These are phyloP conservation scores for Gnomoniopsis smithogilvyi DNA, from an alignment of 2,329 filamentous ascomycete species.

Conservation along the genomic window DNA sequence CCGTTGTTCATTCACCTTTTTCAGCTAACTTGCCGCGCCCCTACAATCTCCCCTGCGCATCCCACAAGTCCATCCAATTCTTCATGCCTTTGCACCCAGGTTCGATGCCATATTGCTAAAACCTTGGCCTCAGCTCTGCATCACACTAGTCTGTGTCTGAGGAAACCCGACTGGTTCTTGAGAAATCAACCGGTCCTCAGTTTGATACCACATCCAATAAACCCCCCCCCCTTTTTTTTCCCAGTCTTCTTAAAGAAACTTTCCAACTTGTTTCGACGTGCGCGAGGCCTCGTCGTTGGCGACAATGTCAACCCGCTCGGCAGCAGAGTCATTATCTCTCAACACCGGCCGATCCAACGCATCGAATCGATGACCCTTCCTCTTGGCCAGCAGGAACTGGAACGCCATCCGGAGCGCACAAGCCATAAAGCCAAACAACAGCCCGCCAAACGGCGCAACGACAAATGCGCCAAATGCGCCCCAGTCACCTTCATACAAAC, in stretches of 20 bases:
- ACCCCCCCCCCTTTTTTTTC: neutral
- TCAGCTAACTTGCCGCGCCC: no score
- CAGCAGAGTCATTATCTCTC: constrained; percentile 7
- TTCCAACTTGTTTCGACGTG: constrained; percentile 40
- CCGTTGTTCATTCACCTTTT: no score
- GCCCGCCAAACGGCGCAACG: constrained; percentile 70
- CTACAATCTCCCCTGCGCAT: no score
- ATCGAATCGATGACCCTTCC: constrained; percentile 60
- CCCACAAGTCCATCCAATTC: no score
- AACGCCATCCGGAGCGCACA: constrained; percentile 56
- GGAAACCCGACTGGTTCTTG: neutral
- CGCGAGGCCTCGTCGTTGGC: constrained; percentile 24
- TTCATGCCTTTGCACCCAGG: no score
- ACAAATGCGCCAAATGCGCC: constrained; percentile 80
- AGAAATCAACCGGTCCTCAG: neutral
- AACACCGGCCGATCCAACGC: constrained; percentile 58
- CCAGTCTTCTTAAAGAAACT: constrained; percentile 46
- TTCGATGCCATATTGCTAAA: neutral
- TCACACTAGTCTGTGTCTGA: neutral
- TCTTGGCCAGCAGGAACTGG: constrained; percentile 56
- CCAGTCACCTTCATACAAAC: constrained; percentile 77
- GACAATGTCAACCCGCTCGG: constrained; percentile 18
- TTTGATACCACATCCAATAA: neutral
- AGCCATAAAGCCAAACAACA: constrained; percentile 68
- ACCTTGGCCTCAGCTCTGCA: neutral